These are phyloP conservation scores for Ammopiptanthus mongolicus DNA, from an alignment of 306 rosid species.

Conservation along the genomic window DNA sequence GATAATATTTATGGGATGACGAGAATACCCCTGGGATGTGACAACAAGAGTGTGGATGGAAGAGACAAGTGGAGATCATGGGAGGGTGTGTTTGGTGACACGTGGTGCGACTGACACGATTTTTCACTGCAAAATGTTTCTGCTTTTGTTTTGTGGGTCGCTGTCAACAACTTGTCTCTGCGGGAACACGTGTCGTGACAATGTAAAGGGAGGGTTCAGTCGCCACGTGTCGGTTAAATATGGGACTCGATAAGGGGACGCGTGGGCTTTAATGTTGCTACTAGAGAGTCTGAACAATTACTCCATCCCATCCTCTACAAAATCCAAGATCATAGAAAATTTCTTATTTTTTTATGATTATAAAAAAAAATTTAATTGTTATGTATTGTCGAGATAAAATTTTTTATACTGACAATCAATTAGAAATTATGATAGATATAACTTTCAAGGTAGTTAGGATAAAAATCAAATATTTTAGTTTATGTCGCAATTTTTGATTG, in stretches of 20 bases:
- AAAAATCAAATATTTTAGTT: too few relatives aligned
- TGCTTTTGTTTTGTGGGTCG: conserved; percentile 31
- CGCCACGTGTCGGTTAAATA: conserved; percentile 40
- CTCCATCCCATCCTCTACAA: too few relatives aligned
- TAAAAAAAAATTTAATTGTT: too few relatives aligned
- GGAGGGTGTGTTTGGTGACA: conserved; percentile 23
- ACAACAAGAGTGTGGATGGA: conserved; percentile 21
- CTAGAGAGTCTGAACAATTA: background rate
- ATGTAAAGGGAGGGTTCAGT: too few relatives aligned
- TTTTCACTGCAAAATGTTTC: conserved; percentile 26
- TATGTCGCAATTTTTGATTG: too few relatives aligned
- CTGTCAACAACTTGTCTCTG: conserved; percentile 31
- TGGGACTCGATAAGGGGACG: conserved; percentile 9
- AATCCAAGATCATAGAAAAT: too few relatives aligned
- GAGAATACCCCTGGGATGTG: conserved; percentile 42
- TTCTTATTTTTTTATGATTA: too few relatives aligned
- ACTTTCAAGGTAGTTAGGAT: too few relatives aligned
- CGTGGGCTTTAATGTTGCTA: conserved; percentile 23
- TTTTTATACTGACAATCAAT: too few relatives aligned
- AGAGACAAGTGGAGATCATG: conserved; percentile 43
- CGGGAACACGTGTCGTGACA: conserved; percentile 39
- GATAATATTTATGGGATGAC: conserved; percentile 17
- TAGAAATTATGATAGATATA: too few relatives aligned
- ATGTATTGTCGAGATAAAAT: too few relatives aligned
- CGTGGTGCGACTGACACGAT: conserved; percentile 46